Evolutionary conservation across 345 rosid species (phyloP), one percentile per base, ranked within the genome.

Genomic region (Ceriops decandra): DNA sequence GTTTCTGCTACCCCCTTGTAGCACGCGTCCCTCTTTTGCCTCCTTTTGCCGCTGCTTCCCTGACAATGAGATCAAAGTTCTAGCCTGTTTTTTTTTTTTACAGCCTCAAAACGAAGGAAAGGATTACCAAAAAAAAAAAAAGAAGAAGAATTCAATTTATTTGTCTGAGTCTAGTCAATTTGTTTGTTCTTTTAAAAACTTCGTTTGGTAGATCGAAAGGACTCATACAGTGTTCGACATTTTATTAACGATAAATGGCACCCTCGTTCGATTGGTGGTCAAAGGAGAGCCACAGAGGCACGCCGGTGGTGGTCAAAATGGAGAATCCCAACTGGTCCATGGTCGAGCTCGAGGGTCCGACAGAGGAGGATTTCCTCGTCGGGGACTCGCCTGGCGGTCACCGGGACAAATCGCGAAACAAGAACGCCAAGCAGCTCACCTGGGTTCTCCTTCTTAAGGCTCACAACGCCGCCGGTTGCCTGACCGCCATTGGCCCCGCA

Each of bases 241-340:
- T 32, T 19, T 28, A 8, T 36, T 63, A 63, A 22, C 31, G 57
- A 46, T 57, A 68, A 74, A 93, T 93, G 98, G 88, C 92, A n/a
- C 88, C 90, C 26, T 83, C 85, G 49, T 88, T 88, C 66, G 90
- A 82, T 68, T 93, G 96, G 96, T 89, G 96, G 95, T 84, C 80
- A 7, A 87, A 82, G 72, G 90, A 84, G 58, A 82, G 70, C 31
- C 93, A 85, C 67, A 83, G 83, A 78, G 97, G 99, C 6, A 93
- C 99, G 2, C 93, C 99, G 33, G 99, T 93, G 6, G 95, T 93
- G 16, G 90, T 93, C 35, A 93, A 91, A 77, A 91, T 93, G 97
- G 96, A 93, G 72, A 91, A 93, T 76, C 99, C 99, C 2, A 93
- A 91, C 80, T 93, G 99, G 99, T 91, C 97, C 20, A 91, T 93